A percentile compares a stretch with the other conserved stretches of the same genome.
phyloP scores from a whole-genome alignment of 2,329 filamentous ascomycete genomes.

The Ceratocystis variospora region DNA sequence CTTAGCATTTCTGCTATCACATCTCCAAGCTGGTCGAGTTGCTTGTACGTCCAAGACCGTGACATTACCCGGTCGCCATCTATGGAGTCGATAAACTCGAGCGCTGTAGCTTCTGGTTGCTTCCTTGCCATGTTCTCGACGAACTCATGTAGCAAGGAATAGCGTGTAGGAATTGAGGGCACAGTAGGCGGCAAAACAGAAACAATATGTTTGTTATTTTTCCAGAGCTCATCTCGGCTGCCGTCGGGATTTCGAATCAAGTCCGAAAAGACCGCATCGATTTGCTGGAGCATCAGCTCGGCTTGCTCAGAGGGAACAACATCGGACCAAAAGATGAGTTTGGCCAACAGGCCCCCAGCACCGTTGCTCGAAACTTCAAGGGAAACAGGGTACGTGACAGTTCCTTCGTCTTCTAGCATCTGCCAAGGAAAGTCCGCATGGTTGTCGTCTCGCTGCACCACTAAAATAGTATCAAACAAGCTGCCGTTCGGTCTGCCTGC shows the following conservation, averaged over 20 bases:
- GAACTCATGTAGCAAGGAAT: conserved; percentile 59
- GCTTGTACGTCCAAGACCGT: conserved; percentile 53
- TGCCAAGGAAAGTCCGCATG: conserved; percentile 38
- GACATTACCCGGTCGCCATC: conserved; percentile 24
- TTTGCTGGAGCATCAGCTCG: conserved; percentile 51
- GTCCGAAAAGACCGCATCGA: conserved; percentile 51
- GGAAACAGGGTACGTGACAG: conserved; percentile 65
- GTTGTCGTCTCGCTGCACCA: conserved; percentile 47
- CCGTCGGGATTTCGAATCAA: conserved; percentile 38
- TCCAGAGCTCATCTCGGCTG: conserved; percentile 3
- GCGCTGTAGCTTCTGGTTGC: conserved; percentile 47
- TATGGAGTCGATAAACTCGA: conserved; percentile 59
- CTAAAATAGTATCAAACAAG: conserved; percentile 74
- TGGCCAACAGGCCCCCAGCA: conserved; percentile 40
- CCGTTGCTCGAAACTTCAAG: conserved; percentile 55
- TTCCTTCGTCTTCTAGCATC: conserved; percentile 50
- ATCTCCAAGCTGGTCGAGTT: conserved; percentile 59
- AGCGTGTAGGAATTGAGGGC: conserved; percentile 41
- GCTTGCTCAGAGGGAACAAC: conserved; percentile 58
- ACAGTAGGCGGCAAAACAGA: conserved; percentile 53
- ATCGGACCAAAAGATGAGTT: conserved; percentile 51
- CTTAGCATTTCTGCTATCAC: conserved; percentile 53
- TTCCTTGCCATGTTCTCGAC: conserved; percentile 49
- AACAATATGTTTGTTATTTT: conserved; percentile 29
- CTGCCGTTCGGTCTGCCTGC: conserved; percentile 49